Base-by-base conservation (phyloP, 176 grass and related monocot genomes). In the Eleusine indica region DNA sequence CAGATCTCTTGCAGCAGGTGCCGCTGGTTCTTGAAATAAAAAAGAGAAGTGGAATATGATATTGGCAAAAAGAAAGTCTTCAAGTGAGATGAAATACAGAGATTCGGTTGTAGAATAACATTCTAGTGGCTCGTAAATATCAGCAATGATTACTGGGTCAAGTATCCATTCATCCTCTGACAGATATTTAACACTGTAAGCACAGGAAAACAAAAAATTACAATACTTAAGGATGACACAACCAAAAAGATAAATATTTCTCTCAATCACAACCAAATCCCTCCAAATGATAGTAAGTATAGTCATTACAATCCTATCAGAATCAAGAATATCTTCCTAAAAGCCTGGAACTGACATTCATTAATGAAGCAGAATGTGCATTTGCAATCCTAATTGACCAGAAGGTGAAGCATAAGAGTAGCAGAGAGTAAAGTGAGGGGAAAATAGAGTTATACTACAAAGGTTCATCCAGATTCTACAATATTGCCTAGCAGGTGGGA, bases 91-190 rank as follows among this genome's bases (percentile, higher is more conserved):
- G 6, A 19, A 49, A 19, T 9, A 16, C 9, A 74, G 6, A 67
- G n/a, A 60, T 90, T 82, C 58, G 49, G 68, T 48, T 16, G 51
- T 4, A 78, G 6, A 3, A 13, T 41, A 64, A 35, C n/a, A 77
- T 85, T 96, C 93, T 89, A 94, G 91, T 86, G 81, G 80, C 84
- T 94, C 89, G 37, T 94, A 99, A 77, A 90, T 86, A 84, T 99
- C 89, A 1, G 89, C 91, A 44, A 99, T 96, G 40, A 87, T 84
- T 60, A 87, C 89, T 48, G 96, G 93, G 85, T 99, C 93, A 63
- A 99, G 82, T 86, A 96, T 93, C 96, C 96, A 99, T 83, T 94
- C 89, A 78, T 95, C 91, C 80, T 99, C 91, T 1, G 82, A 87
- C 19, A 92, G 81, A 91, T 87, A 92, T 89, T 95, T 96, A 42